Percentiles rank a stretch among this genome's conserved stretches.
Conservation (phyloP, 352 stramenopile species). For the Elongisporangium prolatum region DNA sequence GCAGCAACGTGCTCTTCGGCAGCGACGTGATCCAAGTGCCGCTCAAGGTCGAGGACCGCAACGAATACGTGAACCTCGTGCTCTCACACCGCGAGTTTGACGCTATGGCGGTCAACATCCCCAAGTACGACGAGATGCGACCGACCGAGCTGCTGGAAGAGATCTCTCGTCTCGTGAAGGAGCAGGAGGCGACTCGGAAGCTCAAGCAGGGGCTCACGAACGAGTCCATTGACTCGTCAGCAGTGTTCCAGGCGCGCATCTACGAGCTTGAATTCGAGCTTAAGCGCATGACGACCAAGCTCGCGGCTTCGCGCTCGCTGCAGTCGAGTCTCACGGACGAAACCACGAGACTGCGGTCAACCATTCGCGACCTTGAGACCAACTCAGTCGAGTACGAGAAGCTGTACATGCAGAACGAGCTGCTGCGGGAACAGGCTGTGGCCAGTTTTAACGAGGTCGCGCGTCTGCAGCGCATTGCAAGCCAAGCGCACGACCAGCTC, state of each 20-base stretch:
- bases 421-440: constrained; percentile 52
- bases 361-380: constrained; percentile 43
- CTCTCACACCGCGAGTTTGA: constrained; percentile 78
- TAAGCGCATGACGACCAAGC: constrained; percentile 61
- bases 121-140: constrained; percentile 62
- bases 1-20: constrained; percentile 48
- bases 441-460: constrained; percentile 31
- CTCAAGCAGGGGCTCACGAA: constrained; percentile 14
- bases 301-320: constrained; percentile 41
- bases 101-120: constrained; percentile 64
- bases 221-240: constrained; percentile 19
- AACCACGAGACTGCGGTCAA: constrained; percentile 49
- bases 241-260: constrained; percentile 51
- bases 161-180: constrained; percentile 50
- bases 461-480: constrained; percentile 35
- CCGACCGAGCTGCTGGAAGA: constrained; percentile 47
- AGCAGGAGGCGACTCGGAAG: constrained; percentile 36
- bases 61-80: constrained; percentile 67
- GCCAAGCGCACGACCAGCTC: constrained; percentile 22
- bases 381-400: constrained; percentile 44
- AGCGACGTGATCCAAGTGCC: constrained; percentile 77
- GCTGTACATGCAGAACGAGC: constrained; percentile 53
- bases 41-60: constrained; percentile 30
- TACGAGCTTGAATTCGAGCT: constrained; percentile 68
- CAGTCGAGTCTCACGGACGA: constrained; percentile 73